A percentile compares a stretch with the other conserved stretches of the same genome.
phyloP scores from a whole-genome alignment of 208 protist species.

The Willaertia magna region DNA sequence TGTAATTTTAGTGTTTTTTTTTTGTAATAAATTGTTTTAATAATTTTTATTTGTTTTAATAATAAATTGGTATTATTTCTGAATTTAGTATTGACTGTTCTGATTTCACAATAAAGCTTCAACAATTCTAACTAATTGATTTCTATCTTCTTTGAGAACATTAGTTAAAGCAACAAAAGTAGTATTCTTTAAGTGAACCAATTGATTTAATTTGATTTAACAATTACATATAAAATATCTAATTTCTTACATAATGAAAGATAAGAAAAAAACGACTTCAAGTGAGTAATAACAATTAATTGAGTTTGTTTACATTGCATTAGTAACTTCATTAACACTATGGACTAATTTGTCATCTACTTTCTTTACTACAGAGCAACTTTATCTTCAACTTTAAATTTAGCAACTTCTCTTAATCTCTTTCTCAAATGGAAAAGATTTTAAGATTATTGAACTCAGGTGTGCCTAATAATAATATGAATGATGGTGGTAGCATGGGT shows the following conservation, averaged over 20 bases:
- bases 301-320: conserved; percentile 93
- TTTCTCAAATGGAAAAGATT: no score
- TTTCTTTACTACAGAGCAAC: conserved; percentile 43
- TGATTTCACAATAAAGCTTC: conserved; percentile 81
- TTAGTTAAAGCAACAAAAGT: conserved; percentile 84
- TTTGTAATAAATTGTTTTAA: no score
- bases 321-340: conserved; percentile 95
- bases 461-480: no score
- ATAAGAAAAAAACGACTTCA: conserved; percentile 97
- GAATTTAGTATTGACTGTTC: no score
- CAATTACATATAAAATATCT: conserved; percentile 98
- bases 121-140: conserved; percentile 72
- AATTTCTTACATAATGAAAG: conserved; percentile 95
- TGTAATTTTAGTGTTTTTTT: no score
- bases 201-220: conserved; percentile 92
- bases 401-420: conserved; percentile 71
- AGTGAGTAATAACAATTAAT: conserved; percentile 97
- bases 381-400: conserved; percentile 71
- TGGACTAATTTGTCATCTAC: conserved; percentile 59
- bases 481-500: no score
- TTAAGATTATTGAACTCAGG: no score
- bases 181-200: conserved; percentile 92
- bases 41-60: no score
- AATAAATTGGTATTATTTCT: no score
- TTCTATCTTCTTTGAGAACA: conserved; percentile 77